A percentile compares a stretch with the other conserved stretches of the same genome.
Conservation (phyloP, 768 basidiomycete species). For the Calocybe indica region DNA sequence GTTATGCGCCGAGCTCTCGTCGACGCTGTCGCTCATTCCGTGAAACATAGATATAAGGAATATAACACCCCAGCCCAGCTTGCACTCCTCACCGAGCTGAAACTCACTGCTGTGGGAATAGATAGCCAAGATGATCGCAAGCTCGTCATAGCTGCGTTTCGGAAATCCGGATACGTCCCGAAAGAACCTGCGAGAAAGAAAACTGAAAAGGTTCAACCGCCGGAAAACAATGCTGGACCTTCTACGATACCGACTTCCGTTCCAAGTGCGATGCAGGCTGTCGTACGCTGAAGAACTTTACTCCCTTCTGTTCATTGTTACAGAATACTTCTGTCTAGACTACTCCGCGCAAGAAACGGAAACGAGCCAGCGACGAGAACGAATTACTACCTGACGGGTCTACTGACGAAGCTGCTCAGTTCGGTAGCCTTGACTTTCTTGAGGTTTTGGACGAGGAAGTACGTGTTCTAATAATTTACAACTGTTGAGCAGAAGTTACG, state of each 20-base stretch:
- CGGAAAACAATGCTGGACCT: slow-evolving; percentile 10
- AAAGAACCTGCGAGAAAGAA: slow-evolving; percentile 19
- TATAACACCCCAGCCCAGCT: slow-evolving; percentile 58
- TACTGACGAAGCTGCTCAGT: slow-evolving; percentile 40
- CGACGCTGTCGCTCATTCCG: neutral
- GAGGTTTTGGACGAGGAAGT: slow-evolving; percentile 73
- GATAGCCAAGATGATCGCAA: slow-evolving; percentile 61
- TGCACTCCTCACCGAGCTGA: slow-evolving; percentile 49
- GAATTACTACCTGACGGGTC: slow-evolving; percentile 51
- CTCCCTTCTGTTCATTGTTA: neutral
- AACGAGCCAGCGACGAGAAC: slow-evolving; percentile 42
- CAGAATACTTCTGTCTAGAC: slow-evolving; percentile 20
- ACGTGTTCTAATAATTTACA: slow-evolving; percentile 9
- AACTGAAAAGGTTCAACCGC: slow-evolving; percentile 5
- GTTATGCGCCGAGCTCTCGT: slow-evolving; percentile 7
- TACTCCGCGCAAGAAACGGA: slow-evolving; percentile 53
- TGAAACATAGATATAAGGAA: slow-evolving; percentile 56
- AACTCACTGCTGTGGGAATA: slow-evolving; percentile 53
- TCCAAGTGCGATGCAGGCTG: slow-evolving; percentile 17
- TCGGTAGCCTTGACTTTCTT: slow-evolving; percentile 62
- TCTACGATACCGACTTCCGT: slow-evolving; percentile 9
- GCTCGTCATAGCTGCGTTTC: slow-evolving; percentile 50
- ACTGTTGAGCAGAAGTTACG: neutral
- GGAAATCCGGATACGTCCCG: slow-evolving; percentile 54
- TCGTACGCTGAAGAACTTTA: slow-evolving; percentile 17